Base-by-base conservation (phyloP, 768 basidiomycete genomes). In the Boletellus ananas region DNA sequence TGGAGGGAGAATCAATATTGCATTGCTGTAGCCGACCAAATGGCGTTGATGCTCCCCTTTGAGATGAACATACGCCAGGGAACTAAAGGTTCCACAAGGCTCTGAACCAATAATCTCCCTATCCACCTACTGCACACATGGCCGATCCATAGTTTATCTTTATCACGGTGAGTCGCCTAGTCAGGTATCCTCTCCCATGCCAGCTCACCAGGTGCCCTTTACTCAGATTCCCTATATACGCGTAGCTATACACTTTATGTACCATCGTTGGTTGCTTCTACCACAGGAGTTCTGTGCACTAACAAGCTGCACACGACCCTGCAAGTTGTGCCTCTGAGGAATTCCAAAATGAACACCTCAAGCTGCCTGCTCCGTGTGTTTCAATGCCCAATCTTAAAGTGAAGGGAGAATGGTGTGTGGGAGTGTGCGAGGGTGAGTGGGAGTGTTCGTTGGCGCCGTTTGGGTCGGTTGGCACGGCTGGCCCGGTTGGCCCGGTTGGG, bases 1-100 rank as follows among this genome's bases (percentile, higher is more conserved):
- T 87, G 84, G 85, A 75, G 80, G 54, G 81, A 81, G 40, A 64
- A 76, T 43, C 83, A 85, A 57, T 69, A 79, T n/a, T 87, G 85
- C 56, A 67, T 87, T 25, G 82, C 78, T 14, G 71, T 77, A 20
- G 75, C 80, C 11, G 81, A 77, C 12, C 84, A 86, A 63, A 80
- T 85, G 79, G 75, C 77, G 2, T 63, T 83, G 54, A 65, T 71
- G 6, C 52, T 84, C 1, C 63, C 70, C 10, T 34, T 54, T n/a
- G 61, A 59, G 21, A 33, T 71, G 31, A 72, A 69, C 35, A 35
- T 34, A 8, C 59, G 59, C 17, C 51, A 59, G 20, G 59, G 60
- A 23, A 50, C 16, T 27, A 58, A 34, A 43, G 48, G 46, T n/a
- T 17, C 43, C 12, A 41, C 51, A 6, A 68, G 58, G 33, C 68